Percentiles rank a stretch among this genome's conserved stretches.
Conservation (phyloP, 371 early-diverging fungal species). For the Rhizomucor pusillus region DNA sequence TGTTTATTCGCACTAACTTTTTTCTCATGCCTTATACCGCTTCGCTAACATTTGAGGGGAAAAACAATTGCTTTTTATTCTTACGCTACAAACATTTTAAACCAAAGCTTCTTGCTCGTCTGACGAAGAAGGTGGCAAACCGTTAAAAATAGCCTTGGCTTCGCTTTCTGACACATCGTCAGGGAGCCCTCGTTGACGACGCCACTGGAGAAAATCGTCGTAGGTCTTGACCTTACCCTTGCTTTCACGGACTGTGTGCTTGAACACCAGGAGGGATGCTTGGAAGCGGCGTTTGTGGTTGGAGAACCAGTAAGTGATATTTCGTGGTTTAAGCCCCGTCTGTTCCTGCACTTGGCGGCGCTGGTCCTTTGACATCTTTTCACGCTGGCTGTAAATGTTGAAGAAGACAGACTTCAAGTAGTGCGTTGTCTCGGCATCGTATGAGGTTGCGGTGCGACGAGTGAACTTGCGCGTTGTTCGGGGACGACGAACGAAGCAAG, state of each 20-base stretch:
- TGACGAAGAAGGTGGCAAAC: neutral
- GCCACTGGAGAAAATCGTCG: slow-evolving; percentile 39
- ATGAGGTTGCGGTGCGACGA: slow-evolving; percentile 43
- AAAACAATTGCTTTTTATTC: too few species aligned
- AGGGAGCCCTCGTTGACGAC: slow-evolving; percentile 20
- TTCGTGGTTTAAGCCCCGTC: slow-evolving; percentile 41
- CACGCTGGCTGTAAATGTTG: slow-evolving; percentile 32
- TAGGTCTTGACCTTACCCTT: slow-evolving; percentile 28
- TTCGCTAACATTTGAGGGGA: too few species aligned
- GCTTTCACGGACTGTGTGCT: slow-evolving; percentile 22
- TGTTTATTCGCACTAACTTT: too few species aligned
- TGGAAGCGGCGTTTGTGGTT: slow-evolving; percentile 48
- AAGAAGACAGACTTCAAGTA: slow-evolving; percentile 41
- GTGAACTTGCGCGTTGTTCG: slow-evolving; percentile 1
- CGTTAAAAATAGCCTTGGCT: neutral
- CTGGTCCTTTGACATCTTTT: slow-evolving; percentile 46
- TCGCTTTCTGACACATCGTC: slow-evolving; percentile 23
- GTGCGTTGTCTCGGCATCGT: slow-evolving; percentile 39
- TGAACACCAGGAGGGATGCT: slow-evolving; percentile 22
- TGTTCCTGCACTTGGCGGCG: slow-evolving; percentile 26
- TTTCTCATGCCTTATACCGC: too few species aligned
- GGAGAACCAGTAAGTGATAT: slow-evolving; percentile 52
- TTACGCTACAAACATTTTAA: too few species aligned
- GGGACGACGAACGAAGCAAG: neutral
- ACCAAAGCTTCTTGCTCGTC: neutral